Conservation (phyloP, 306 rosid genomes). For the Purshia tridentata region DNA sequence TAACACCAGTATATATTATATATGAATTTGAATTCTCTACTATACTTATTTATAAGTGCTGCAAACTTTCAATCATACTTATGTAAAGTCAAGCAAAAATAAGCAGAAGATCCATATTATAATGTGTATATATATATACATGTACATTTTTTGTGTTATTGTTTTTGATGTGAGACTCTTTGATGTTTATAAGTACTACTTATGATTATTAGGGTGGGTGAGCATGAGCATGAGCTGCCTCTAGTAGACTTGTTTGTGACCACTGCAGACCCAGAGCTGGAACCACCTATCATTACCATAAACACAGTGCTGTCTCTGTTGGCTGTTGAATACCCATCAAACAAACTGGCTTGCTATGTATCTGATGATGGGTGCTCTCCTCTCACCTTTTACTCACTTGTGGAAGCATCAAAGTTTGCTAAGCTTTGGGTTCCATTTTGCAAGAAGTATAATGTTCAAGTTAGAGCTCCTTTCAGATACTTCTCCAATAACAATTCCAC, state of each 20-base stretch:
- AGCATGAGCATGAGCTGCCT: conserved; percentile 56
- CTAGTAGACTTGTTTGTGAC: conserved; percentile 62
- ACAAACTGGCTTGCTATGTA: conserved; percentile 72
- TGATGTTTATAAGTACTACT: background rate
- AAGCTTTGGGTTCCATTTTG: conserved; percentile 66
- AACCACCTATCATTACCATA: conserved; percentile 60
- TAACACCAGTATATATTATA: no score
- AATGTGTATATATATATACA: no score
- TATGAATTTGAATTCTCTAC: no score
- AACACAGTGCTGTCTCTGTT: conserved; percentile 65
- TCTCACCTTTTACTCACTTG: conserved; percentile 51
- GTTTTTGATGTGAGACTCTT: background rate
- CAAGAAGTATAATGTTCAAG: conserved; percentile 42
- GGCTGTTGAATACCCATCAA: conserved; percentile 65
- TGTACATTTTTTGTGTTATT: background rate
- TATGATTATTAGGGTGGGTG: conserved; percentile 21
- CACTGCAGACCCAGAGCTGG: conserved; percentile 55
- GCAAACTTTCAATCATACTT: no score
- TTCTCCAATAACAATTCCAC: conserved; percentile 17
- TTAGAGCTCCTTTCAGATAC: conserved; percentile 61
- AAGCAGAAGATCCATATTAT: no score
- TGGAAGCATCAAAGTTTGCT: conserved; percentile 55
- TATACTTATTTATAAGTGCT: no score
- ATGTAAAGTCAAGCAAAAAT: no score
- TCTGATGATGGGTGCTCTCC: conserved; percentile 71